Evolutionary conservation across 1,284 basidiomycete genomes (phyloP).

Genomic region (Trichosporon inkin): DNA sequence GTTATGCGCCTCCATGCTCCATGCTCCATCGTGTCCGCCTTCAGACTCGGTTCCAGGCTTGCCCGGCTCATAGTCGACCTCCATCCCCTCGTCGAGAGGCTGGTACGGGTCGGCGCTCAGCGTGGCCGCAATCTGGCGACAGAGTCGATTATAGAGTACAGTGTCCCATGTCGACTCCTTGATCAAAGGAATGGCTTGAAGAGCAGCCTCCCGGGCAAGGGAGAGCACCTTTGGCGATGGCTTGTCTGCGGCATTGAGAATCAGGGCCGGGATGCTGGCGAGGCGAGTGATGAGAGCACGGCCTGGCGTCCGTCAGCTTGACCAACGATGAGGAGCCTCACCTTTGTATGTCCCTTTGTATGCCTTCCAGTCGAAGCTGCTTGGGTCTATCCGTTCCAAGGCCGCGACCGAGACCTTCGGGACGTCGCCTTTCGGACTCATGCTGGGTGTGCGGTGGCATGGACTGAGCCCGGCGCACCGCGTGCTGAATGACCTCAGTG

Average conservation of each 20-base stretch:
- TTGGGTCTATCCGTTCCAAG: slow-evolving; percentile 16
- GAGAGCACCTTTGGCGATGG: slow-evolving; percentile 19
- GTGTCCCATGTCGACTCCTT: slow-evolving; percentile 33
- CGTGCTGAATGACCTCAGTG: background rate
- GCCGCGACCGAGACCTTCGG: slow-evolving; percentile 7
- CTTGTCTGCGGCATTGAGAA: slow-evolving; percentile 15
- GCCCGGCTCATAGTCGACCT: slow-evolving; percentile 16
- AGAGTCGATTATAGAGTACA: slow-evolving; percentile 19
- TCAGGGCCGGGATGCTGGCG: slow-evolving; percentile 25
- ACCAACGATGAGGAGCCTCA: slow-evolving; percentile 17
- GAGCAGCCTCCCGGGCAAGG: slow-evolving; percentile 31
- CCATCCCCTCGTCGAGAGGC: slow-evolving; percentile 19
- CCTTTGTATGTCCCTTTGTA: slow-evolving; percentile 40
- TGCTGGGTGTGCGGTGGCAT: background rate
- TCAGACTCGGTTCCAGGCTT: slow-evolving; percentile 20
- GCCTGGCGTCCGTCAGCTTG: slow-evolving; percentile 27
- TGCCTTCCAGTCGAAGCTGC: slow-evolving; percentile 28
- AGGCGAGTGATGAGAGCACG: slow-evolving; percentile 45
- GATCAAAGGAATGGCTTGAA: slow-evolving; percentile 31
- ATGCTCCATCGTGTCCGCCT: slow-evolving; percentile 31
- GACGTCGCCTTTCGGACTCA: background rate
- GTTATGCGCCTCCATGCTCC: slow-evolving; percentile 30
- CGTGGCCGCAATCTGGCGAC: slow-evolving; percentile 13
- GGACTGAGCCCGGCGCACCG: background rate
- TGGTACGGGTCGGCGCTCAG: slow-evolving; percentile 11